Percentiles rank a stretch among this genome's conserved stretches.
These are phyloP conservation scores for Rehmannia glutinosa DNA, from an alignment of 257 asterid genomes.

Conservation along the genomic window DNA sequence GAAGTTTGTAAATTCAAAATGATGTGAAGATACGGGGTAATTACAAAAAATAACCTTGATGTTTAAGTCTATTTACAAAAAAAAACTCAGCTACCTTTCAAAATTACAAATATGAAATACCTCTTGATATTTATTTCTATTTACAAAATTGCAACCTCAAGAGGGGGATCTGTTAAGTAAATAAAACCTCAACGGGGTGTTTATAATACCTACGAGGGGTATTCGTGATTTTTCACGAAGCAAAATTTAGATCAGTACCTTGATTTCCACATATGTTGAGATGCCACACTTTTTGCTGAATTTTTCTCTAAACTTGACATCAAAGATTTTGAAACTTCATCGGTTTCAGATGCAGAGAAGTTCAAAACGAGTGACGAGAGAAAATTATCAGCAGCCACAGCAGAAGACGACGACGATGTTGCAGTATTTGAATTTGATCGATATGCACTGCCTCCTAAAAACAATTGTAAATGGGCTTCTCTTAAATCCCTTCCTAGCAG, in stretches of 20 bases:
- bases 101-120: too few relatives aligned
- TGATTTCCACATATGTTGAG: slow-evolving; percentile 59
- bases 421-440: slow-evolving; percentile 53
- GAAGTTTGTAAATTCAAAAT: too few relatives aligned
- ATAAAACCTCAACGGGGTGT: too few relatives aligned
- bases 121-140: too few relatives aligned
- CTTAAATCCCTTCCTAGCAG: slow-evolving; percentile 77
- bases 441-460: slow-evolving; percentile 61
- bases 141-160: too few relatives aligned
- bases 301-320: slow-evolving; percentile 56
- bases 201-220: too few relatives aligned
- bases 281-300: slow-evolving; percentile 29
- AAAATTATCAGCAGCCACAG: slow-evolving; percentile 43
- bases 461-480: slow-evolving; percentile 82
- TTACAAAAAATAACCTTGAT: too few relatives aligned
- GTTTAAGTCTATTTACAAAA: too few relatives aligned
- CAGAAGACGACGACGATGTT: slow-evolving; percentile 27
- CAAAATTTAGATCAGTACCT: too few relatives aligned
- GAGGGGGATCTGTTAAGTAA: slow-evolving; percentile 14
- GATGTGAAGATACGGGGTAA: too few relatives aligned
- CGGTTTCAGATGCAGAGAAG: slow-evolving; percentile 59
- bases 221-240: too few relatives aligned
- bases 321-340: slow-evolving; percentile 67
- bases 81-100: too few relatives aligned
- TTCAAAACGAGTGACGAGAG: slow-evolving; percentile 62